These are phyloP conservation scores for Serendipita indica DNA, from an alignment of 768 basidiomycete genomes.

Conservation along the genomic window DNA sequence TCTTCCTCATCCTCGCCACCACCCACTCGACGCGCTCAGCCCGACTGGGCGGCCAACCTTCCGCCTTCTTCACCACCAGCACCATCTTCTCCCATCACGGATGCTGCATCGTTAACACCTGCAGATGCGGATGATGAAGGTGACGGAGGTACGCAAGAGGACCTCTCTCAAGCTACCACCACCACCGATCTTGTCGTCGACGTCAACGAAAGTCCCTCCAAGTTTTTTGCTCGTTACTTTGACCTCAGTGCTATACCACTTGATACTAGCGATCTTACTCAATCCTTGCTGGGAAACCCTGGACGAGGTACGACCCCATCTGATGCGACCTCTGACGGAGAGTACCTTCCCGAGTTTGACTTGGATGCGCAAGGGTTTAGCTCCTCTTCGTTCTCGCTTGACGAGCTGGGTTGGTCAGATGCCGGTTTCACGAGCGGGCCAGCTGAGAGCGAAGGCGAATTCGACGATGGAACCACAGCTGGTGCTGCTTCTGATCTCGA, in stretches of 20 bases:
- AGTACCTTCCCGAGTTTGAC: not conserved
- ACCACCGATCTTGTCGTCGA: not conserved
- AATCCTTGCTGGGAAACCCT: not conserved
- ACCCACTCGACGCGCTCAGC: not conserved
- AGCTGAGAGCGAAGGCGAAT: conserved; percentile 1
- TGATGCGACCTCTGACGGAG: not conserved
- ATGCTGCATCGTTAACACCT: not conserved
- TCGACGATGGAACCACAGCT: not conserved
- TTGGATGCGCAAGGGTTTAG: not conserved
- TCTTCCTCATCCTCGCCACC: not conserved
- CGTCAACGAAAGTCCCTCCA: conserved; percentile 1
- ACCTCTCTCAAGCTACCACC: not conserved
- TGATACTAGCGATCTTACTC: not conserved
- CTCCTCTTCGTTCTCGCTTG: not conserved
- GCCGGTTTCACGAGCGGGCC: not conserved
- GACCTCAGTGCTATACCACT: not conserved
- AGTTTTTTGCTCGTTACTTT: conserved; percentile 6
- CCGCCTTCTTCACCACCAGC: conserved; percentile 7
- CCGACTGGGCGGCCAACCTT: not conserved
- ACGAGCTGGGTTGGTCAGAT: not conserved
- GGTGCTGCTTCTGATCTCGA: conserved; percentile 1
- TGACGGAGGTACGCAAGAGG: not conserved
- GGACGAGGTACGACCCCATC: not conserved
- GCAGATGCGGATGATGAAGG: conserved; percentile 2
- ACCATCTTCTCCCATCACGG: not conserved